Conservation (phyloP, 192 early-diverging fungal genomes). For the Gigaspora rosea region DNA sequence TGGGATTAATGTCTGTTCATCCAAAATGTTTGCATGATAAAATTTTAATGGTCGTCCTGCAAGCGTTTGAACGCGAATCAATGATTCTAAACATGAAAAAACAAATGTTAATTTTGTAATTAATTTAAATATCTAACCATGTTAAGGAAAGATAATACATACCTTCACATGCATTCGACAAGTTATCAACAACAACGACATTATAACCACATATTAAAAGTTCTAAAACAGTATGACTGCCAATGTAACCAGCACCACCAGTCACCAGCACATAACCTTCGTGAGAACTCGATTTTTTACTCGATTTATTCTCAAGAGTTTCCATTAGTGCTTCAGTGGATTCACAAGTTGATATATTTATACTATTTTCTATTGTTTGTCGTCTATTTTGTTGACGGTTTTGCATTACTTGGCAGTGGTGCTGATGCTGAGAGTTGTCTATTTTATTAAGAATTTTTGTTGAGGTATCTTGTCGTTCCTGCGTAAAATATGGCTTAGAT, state of each 20-base stretch:
- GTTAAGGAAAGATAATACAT: conserved; percentile 19
- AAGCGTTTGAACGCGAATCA: conserved; percentile 60
- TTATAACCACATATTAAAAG: conserved; percentile 73
- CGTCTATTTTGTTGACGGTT: too few relatives aligned
- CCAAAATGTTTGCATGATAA: conserved; percentile 78
- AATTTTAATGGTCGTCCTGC: conserved; percentile 62
- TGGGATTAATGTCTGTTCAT: conserved; percentile 60
- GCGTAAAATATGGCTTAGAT: too few relatives aligned
- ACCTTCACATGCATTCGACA: conserved; percentile 67
- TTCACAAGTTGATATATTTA: too few relatives aligned
- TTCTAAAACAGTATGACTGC: conserved; percentile 91
- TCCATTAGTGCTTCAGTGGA: too few relatives aligned
- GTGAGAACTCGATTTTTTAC: background rate
- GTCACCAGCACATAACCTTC: conserved; percentile 55
- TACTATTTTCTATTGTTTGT: too few relatives aligned
- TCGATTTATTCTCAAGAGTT: too few relatives aligned
- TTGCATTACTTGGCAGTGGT: too few relatives aligned
- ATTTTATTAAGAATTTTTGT: too few relatives aligned
- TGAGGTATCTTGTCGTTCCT: too few relatives aligned
- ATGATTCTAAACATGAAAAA: background rate
- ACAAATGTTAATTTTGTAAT: background rate
- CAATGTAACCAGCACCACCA: conserved; percentile 89
- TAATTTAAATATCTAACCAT: conserved; percentile 60
- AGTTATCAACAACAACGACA: conserved; percentile 90
- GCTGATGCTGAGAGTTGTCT: too few relatives aligned